Conservation (phyloP, 306 rosid genomes). For the apple (Malus domestica) region DNA sequence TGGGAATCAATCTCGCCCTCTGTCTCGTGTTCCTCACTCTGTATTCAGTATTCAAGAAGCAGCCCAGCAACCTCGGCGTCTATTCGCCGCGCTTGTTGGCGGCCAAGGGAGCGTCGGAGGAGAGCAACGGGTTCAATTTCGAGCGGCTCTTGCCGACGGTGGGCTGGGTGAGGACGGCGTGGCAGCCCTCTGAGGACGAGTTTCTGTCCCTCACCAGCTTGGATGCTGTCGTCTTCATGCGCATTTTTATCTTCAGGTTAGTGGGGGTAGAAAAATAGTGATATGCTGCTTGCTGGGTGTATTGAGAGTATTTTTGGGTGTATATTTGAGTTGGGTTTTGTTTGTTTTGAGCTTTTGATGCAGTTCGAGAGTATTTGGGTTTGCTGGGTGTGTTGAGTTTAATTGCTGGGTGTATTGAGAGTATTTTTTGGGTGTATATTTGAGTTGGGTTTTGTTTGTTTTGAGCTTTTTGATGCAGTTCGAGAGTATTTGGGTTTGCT, state of each 20-base stretch:
- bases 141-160: conserved; percentile 64
- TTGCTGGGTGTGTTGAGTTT: conserved; percentile 27
- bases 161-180: conserved; percentile 75
- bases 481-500: conserved; percentile 53
- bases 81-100: conserved; percentile 61
- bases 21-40: conserved; percentile 63
- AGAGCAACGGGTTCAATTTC: conserved; percentile 44
- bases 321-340: not conserved
- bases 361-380: conserved; percentile 57
- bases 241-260: conserved; percentile 72
- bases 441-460: not conserved
- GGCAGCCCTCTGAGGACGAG: conserved; percentile 64
- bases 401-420: not conserved
- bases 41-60: conserved; percentile 69
- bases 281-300: not conserved
- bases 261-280: not conserved
- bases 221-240: conserved; percentile 73
- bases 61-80: conserved; percentile 51
- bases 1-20: conserved; percentile 74
- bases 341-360: not conserved
- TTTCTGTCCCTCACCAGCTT: conserved; percentile 49
- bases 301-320: not conserved
- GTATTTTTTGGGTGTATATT: not conserved
- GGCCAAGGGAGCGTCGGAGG: conserved; percentile 27
- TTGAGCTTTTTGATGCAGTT: conserved; percentile 28